phyloP scores from a whole-genome alignment of 176 grass and related monocot species.

The Aegilops speltoides region DNA sequence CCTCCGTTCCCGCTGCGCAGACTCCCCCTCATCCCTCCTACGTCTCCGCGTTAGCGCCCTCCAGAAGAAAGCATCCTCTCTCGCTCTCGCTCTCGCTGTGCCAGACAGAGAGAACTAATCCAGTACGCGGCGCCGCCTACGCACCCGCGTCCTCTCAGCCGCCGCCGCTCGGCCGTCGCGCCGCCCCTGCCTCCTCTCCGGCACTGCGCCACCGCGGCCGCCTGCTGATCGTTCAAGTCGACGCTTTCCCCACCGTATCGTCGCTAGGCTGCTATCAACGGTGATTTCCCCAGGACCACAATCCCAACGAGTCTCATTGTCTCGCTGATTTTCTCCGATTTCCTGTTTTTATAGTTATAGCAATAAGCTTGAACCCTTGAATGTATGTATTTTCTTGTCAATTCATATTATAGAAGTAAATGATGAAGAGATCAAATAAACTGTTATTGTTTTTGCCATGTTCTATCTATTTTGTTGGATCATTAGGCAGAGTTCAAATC shows the following conservation, averaged over 20 bases:
- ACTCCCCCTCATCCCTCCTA: neutral
- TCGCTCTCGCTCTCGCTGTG: neutral
- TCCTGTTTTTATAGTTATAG: neutral
- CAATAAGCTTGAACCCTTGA: neutral
- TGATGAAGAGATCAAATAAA: neutral
- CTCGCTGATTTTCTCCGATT: neutral
- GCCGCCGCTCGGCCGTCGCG: neutral
- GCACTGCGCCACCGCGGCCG: neutral
- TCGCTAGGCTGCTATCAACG: neutral
- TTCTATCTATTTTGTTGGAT: neutral
- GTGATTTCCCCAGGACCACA: neutral
- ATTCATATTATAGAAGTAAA: neutral
- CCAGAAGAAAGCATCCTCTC: neutral
- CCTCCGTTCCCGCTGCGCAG: neutral
- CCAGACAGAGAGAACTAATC: neutral
- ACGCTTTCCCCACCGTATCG: neutral
- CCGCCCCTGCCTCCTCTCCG: neutral
- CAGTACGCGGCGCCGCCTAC: neutral
- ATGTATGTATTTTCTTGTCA: neutral
- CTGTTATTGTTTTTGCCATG: neutral
- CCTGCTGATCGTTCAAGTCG: neutral
- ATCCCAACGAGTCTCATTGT: constrained; percentile 6
- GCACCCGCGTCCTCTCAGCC: neutral
- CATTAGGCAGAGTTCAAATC: neutral
- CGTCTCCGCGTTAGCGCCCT: neutral